Conservation (phyloP, 2,329 filamentous ascomycete species). For the Phyllosticta capitalensis region DNA sequence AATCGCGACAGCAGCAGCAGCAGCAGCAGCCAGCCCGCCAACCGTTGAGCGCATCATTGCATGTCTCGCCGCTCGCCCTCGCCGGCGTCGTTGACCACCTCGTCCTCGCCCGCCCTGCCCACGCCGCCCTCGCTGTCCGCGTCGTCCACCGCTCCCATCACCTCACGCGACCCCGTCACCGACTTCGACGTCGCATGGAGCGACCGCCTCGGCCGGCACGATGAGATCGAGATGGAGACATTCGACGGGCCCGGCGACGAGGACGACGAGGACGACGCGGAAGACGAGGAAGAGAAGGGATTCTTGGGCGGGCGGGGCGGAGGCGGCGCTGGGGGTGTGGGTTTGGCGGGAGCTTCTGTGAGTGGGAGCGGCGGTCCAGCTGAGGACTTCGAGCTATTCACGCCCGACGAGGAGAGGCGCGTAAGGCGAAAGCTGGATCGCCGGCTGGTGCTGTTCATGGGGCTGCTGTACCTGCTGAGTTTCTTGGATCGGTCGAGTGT, state of each 20-base stretch:
- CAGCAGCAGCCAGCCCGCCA: not conserved
- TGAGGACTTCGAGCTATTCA: conserved; percentile 45
- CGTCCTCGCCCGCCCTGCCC: not conserved
- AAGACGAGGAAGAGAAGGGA: conserved; percentile 2
- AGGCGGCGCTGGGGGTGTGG: not conserved
- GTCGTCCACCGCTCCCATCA: not conserved
- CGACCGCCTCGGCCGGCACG: not conserved
- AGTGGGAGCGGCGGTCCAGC: conserved; percentile 7
- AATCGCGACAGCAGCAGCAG: too few relatives aligned
- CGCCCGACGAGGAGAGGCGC: conserved; percentile 59
- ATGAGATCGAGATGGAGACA: not conserved
- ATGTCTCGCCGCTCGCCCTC: not conserved
- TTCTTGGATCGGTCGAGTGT: conserved; percentile 80
- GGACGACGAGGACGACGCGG: conserved; percentile 20
- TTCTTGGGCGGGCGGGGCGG: conserved; percentile 1
- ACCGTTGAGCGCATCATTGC: not conserved
- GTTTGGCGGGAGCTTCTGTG: not conserved
- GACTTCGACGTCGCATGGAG: conserved; percentile 3
- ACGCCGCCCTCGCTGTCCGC: not conserved
- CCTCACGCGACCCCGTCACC: not conserved
- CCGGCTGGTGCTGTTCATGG: conserved; percentile 69
- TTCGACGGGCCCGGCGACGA: not conserved
- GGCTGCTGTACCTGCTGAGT: conserved; percentile 71
- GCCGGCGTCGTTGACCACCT: not conserved
- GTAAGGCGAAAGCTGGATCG: conserved; percentile 70